Percentiles rank a stretch among this genome's conserved stretches.
These are phyloP conservation scores for Tremella yokohamensis DNA, from an alignment of 768 basidiomycete species.

Conservation along the genomic window DNA sequence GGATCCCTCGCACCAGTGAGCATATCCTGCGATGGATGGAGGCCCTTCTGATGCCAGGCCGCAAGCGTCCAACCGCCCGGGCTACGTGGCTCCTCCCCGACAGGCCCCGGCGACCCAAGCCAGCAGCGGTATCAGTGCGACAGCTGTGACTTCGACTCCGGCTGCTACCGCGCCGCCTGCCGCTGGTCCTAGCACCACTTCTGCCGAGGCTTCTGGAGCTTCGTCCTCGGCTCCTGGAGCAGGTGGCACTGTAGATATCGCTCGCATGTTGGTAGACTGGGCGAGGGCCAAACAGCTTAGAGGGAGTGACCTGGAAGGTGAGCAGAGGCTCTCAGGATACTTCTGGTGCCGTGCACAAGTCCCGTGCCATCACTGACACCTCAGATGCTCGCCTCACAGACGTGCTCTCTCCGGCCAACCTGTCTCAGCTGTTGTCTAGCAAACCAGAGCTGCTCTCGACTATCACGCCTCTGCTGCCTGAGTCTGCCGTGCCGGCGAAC, in stretches of 20 bases:
- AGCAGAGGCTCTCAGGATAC: too few species aligned
- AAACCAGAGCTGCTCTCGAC: slow-evolving; percentile 63
- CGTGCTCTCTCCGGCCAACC: slow-evolving; percentile 38
- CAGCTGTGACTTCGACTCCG: slow-evolving; percentile 5
- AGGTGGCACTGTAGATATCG: slow-evolving; percentile 20
- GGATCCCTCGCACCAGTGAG: slow-evolving; percentile 40
- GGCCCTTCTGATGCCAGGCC: too few species aligned
- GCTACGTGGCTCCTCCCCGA: background rate
- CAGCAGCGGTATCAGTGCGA: background rate
- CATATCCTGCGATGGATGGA: background rate
- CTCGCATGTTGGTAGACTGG: slow-evolving; percentile 36
- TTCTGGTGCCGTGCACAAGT: too few species aligned
- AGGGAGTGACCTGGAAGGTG: slow-evolving; percentile 10
- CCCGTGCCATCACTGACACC: background rate
- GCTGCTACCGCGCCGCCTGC: background rate
- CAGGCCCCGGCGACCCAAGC: background rate
- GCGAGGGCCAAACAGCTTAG: slow-evolving; percentile 19
- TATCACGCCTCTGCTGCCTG: slow-evolving; percentile 78
- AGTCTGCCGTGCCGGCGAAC: slow-evolving; percentile 60
- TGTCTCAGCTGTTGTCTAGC: slow-evolving; percentile 59
- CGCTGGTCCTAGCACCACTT: too few species aligned
- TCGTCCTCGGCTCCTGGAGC: too few species aligned
- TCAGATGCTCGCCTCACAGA: slow-evolving; percentile 43
- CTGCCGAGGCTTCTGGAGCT: too few species aligned
- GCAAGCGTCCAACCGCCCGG: too few species aligned